Base-by-base conservation (phyloP, 108 stramenopile genomes). In the Stephanodiscus triporus region DNA sequence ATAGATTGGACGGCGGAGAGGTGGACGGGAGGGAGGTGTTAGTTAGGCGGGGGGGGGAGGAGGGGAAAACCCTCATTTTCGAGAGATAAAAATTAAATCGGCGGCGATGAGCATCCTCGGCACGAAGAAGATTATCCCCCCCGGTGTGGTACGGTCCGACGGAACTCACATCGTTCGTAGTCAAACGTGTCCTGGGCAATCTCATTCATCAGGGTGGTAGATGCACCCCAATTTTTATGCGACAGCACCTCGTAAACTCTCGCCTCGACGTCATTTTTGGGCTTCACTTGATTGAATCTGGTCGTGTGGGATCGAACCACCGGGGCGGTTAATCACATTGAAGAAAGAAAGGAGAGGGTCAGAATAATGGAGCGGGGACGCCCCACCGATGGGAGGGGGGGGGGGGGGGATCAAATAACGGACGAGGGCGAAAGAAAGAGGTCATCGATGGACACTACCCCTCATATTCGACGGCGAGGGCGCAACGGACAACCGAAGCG, bases 171-270 rank as follows among this genome's bases (percentile, higher is more conserved):
- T 48, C 86, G 81, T 43, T 97, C 95, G 45, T 90, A 90, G 72
- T 97, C 96, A 67, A 86, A 97, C 9, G 96, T 94, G 73, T 99
- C 98, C 37, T 85, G 82, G 9, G 97, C 94, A 76, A 99, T 93
- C 57, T 98, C 91, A 78, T 97, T 96, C 86, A 99, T 89, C 27
- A 97, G 55, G n/a, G 96, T 96, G 65, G 89, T 89, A 19, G 97
- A 97, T 14, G 97, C 87, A 4, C 98, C 98, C 97, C 97, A 99
- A 77, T 99, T 99, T 80, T 99, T 98, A 81, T 97, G 96, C 17
- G 97, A 97, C 38, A 99, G 84, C 9, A 95, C 97, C 70, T 98
- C 98, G 86, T 97, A 97, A 37, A 99, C 95, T 26, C 93, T 87
- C 47, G 90, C 90, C 78, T 99, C 98, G 27, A 94, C 94, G 36